Percentiles rank a stretch among this genome's conserved stretches.
These are phyloP conservation scores for Wickerhamomyces sp. DNA, from an alignment of 1,139 yeast genomes.

Conservation along the genomic window DNA sequence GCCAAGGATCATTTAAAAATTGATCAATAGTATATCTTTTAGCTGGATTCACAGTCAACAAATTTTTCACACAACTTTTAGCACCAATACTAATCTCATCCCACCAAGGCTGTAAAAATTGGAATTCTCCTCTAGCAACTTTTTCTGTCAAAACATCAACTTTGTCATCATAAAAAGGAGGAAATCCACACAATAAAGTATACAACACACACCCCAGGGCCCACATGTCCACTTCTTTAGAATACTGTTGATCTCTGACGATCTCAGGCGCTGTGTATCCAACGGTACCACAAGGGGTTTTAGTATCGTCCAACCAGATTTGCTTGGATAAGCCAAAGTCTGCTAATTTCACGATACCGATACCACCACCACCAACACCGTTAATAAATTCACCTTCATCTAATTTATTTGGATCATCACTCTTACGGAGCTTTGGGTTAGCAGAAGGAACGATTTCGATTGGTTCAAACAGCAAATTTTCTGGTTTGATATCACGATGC, in stretches of 20 bases:
- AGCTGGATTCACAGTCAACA: conserved; percentile 79
- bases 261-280: conserved; percentile 96
- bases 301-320: conserved; percentile 61
- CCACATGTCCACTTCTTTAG: conserved; percentile 94
- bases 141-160: conserved; percentile 77
- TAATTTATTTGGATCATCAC: conserved; percentile 75
- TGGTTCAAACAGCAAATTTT: conserved; percentile 80
- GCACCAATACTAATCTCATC: conserved; percentile 84
- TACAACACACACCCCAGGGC: conserved; percentile 91
- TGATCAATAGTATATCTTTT: conserved; percentile 75
- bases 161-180: conserved; percentile 91
- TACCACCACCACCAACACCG: conserved; percentile 85
- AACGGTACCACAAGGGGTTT: conserved; percentile 88
- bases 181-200: conserved; percentile 89
- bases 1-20: conserved; percentile 83
- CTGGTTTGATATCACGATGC: conserved; percentile 95
- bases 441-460: conserved; percentile 42
- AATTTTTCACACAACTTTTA: conserved; percentile 67
- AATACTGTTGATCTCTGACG: conserved; percentile 78
- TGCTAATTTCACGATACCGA: conserved; percentile 81
- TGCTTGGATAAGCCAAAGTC: conserved; percentile 93
- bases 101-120: conserved; percentile 94
- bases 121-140: conserved; percentile 78
- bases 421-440: conserved; percentile 47
- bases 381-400: conserved; percentile 85